These are phyloP conservation scores for Irpex lacteus DNA, from an alignment of 1,284 basidiomycete species.

Conservation along the genomic window DNA sequence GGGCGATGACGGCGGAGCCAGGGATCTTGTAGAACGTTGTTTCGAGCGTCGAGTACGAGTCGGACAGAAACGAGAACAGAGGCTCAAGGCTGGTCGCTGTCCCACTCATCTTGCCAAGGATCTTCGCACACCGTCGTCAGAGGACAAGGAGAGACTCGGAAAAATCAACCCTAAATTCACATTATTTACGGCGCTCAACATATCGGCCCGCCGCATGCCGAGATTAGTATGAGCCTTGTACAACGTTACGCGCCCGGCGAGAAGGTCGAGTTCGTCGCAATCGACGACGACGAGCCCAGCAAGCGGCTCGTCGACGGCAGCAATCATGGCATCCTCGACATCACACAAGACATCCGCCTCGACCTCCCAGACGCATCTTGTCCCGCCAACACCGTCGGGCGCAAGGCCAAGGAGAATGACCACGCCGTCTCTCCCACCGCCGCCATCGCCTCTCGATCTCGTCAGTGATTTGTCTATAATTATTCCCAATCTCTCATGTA, in stretches of 20 bases:
- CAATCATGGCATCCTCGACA: conserved; percentile 25
- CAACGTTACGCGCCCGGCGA: not conserved
- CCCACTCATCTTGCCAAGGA: conserved; percentile 33
- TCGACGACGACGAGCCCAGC: conserved; percentile 18
- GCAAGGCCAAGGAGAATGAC: conserved; percentile 33
- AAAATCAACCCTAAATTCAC: not conserved
- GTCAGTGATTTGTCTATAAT: conserved; percentile 22
- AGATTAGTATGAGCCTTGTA: not conserved
- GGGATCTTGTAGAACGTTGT: conserved; percentile 73
- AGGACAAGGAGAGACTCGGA: not conserved
- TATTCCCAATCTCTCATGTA: conserved; percentile 14
- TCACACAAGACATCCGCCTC: conserved; percentile 29
- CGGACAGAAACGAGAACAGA: conserved; percentile 56
- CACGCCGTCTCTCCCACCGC: conserved; percentile 32
- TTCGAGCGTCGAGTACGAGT: conserved; percentile 53
- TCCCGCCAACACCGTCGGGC: conserved; percentile 22
- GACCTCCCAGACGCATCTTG: conserved; percentile 28
- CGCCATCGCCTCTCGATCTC: conserved; percentile 30
- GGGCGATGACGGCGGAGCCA: conserved; percentile 85
- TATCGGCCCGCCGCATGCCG: not conserved
- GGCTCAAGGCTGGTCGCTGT: conserved; percentile 46
- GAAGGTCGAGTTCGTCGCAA: conserved; percentile 1
- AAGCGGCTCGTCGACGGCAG: conserved; percentile 27
- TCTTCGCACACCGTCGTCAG: not conserved
- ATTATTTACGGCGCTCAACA: not conserved